Evolutionary conservation across 108 stramenopile genomes (phyloP).

Genomic region (Pseudonitzschia delicatissima): DNA sequence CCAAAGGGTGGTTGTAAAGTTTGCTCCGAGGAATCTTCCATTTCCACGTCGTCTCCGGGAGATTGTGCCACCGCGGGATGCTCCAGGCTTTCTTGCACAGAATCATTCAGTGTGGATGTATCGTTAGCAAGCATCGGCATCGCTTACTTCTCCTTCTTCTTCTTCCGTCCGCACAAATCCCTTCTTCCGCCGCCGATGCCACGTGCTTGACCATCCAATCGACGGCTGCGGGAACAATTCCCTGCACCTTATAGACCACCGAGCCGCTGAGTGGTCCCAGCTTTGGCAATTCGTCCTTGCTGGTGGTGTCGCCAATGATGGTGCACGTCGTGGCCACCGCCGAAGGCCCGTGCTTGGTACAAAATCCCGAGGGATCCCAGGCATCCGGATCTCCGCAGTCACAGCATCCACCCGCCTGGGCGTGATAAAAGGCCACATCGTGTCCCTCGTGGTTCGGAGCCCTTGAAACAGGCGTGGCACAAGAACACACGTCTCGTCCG

Average conservation of each 20-base stretch:
- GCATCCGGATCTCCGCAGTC: constrained; percentile 98
- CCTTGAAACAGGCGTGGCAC: constrained; percentile 90
- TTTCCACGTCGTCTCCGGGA: neutral
- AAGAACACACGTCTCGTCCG: constrained; percentile 96
- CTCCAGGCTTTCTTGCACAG: too few species aligned
- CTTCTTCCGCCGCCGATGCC: constrained; percentile 27
- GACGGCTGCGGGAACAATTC: constrained; percentile 45
- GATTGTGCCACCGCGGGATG: neutral
- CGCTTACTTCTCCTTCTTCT: neutral
- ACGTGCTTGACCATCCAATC: constrained; percentile 53
- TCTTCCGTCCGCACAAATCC: constrained; percentile 24
- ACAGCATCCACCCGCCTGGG: constrained; percentile 96
- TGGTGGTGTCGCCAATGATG: neutral
- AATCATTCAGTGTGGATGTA: too few species aligned
- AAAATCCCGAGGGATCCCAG: constrained; percentile 90
- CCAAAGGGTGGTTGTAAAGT: neutral
- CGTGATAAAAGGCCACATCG: constrained; percentile 95
- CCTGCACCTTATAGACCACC: constrained; percentile 38
- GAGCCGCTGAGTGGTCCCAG: constrained; percentile 21
- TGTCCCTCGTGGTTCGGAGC: constrained; percentile 91
- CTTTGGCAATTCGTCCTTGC: constrained; percentile 2
- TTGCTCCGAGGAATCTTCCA: constrained; percentile 2
- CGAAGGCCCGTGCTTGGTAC: constrained; percentile 48
- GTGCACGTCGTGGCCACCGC: neutral
- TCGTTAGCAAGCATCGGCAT: too few species aligned